These are phyloP conservation scores for Corymbia calophylla DNA, from an alignment of 441 rosid genomes.

Conservation along the genomic window DNA sequence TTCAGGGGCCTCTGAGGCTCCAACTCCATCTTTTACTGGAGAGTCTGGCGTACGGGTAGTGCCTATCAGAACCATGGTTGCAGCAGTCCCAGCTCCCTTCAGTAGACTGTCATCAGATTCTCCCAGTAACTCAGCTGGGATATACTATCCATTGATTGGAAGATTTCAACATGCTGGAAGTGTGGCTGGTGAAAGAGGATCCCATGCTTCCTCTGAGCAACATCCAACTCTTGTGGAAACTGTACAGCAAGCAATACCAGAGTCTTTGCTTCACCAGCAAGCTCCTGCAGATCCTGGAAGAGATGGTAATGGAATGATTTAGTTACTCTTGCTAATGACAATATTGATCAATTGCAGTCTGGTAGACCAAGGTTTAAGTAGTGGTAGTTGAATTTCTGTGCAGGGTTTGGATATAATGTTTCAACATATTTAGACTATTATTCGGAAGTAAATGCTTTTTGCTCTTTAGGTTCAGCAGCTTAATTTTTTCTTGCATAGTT, in stretches of 20 bases:
- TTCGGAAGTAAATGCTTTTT: neutral
- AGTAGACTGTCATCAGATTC: constrained; percentile 49
- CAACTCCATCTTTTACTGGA: constrained; percentile 29
- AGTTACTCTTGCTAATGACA: neutral
- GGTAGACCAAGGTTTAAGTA: neutral
- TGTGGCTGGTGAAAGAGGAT: constrained; percentile 25
- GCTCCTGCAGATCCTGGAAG: constrained; percentile 23
- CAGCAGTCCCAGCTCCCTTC: constrained; percentile 49
- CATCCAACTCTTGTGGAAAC: constrained; percentile 18
- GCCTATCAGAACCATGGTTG: constrained; percentile 64
- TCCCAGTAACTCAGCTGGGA: constrained; percentile 32
- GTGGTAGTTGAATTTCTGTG: neutral
- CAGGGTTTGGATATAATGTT: neutral
- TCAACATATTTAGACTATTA: neutral
- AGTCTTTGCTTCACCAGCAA: constrained; percentile 21
- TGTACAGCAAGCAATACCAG: constrained; percentile 29
- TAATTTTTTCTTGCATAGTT: neutral
- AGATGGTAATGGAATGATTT: constrained; percentile 34
- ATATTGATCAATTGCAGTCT: neutral
- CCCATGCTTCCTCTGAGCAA: constrained; percentile 31
- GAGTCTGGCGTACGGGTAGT: constrained; percentile 60
- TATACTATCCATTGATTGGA: constrained; percentile 47
- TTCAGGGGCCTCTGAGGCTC: constrained; percentile 26
- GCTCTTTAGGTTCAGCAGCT: neutral
- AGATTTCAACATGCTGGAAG: constrained; percentile 45